Evolutionary conservation across 805 yeast genomes (phyloP).

Genomic region (Zygosaccharomyces rouxii): DNA sequence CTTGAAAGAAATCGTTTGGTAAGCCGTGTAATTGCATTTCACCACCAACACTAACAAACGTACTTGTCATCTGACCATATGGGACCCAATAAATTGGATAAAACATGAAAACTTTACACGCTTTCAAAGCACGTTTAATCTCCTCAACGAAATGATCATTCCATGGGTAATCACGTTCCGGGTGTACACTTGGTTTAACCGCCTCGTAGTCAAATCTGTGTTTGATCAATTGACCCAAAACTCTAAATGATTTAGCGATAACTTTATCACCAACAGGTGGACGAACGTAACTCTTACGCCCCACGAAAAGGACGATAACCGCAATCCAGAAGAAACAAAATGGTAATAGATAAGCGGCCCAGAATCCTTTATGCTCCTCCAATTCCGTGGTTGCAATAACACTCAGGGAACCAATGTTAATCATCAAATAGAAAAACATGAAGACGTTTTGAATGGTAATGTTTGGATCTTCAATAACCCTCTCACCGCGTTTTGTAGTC

Average conservation of each 20-base stretch:
- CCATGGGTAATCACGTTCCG: conserved; percentile 51
- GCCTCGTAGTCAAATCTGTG: conserved; percentile 48
- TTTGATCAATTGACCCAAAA: conserved; percentile 41
- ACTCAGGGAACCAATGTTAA: conserved; percentile 70
- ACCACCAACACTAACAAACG: conserved; percentile 71
- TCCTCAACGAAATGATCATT: conserved; percentile 69
- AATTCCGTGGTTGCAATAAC: conserved; percentile 73
- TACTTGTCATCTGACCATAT: conserved; percentile 68
- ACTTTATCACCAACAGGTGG: conserved; percentile 60
- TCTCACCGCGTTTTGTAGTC: conserved; percentile 56
- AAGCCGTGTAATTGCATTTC: conserved; percentile 69
- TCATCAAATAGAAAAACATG: conserved; percentile 70
- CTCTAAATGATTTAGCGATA: conserved; percentile 48
- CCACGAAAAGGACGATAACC: conserved; percentile 46
- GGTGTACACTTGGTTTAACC: conserved; percentile 55
- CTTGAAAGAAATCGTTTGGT: conserved; percentile 77
- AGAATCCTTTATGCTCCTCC: conserved; percentile 61
- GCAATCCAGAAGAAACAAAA: conserved; percentile 64
- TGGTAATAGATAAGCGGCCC: conserved; percentile 74
- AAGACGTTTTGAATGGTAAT: conserved; percentile 69
- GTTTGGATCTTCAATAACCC: conserved; percentile 64
- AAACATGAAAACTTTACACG: conserved; percentile 69
- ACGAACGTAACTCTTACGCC: conserved; percentile 52
- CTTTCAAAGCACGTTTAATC: conserved; percentile 57
- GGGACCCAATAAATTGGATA: conserved; percentile 73